These are phyloP conservation scores for Amanita muscaria DNA, from an alignment of 768 basidiomycete genomes.

Conservation along the genomic window DNA sequence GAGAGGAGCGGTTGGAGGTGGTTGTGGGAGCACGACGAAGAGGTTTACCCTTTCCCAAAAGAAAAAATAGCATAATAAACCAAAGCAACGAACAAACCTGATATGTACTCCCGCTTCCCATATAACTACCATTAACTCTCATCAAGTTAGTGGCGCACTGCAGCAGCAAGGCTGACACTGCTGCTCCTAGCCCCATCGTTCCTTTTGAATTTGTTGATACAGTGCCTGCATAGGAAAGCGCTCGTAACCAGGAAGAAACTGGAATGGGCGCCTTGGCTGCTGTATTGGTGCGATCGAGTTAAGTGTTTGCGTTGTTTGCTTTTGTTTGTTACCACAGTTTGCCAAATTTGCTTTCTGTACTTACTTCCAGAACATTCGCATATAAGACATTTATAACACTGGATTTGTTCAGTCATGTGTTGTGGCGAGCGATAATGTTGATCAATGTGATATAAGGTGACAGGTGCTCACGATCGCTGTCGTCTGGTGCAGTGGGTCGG, in stretches of 20 bases:
- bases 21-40: constrained; percentile 25
- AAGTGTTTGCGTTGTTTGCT: too few species aligned
- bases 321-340: too few species aligned
- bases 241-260: neutral
- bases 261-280: constrained; percentile 16
- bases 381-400: too few species aligned
- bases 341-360: too few species aligned
- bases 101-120: constrained; percentile 48
- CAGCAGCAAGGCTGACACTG: constrained; percentile 30
- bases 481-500: too few species aligned
- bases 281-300: too few species aligned
- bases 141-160: too few species aligned
- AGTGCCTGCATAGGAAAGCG: neutral
- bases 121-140: constrained; percentile 12
- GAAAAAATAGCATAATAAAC: neutral
- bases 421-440: too few species aligned
- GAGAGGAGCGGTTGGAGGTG: constrained; percentile 11
- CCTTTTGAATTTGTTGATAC: neutral
- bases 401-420: too few species aligned
- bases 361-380: too few species aligned
- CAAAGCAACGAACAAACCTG: constrained; percentile 7
- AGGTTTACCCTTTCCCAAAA: constrained; percentile 32
- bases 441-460: too few species aligned
- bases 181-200: constrained; percentile 31
- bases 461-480: too few species aligned